Evolutionary conservation across 2,329 filamentous ascomycete genomes (phyloP), one percentile per base, ranked within the genome.

Genomic region (Tolypocladium paradoxum): DNA sequence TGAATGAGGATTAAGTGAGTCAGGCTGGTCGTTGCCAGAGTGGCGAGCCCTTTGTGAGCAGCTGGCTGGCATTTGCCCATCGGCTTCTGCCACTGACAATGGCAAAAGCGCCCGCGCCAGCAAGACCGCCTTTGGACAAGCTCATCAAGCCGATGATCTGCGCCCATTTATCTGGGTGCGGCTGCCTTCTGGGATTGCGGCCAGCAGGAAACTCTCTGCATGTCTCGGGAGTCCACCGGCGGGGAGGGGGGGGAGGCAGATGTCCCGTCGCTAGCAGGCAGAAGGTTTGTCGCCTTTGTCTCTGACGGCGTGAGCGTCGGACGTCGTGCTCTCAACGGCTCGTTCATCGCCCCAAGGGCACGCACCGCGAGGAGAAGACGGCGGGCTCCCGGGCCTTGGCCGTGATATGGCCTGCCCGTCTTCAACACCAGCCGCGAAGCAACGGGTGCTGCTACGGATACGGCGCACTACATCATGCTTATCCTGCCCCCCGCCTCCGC

Each of bases 221-320:
- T 64, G 58, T 62, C 61, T 65, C 58, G 58, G 57, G 57, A 59
- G 43, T 58, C 51, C 55, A 53, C 58, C 55, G 55, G n/a, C n/a
- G n/a, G n/a, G n/a, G n/a, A n/a, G n/a, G n/a, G n/a, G n/a, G n/a
- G n/a, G n/a, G n/a, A n/a, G n/a, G n/a, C n/a, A n/a, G n/a, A n/a
- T n/a, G n/a, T n/a, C n/a, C n/a, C n/a, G 29, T 38, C 22, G 45
- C 51, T 34, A 20, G 45, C 48, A 36, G 53, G 46, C 31, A 29
- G 50, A 55, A 56, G 56, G 51, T 55, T 57, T 51, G 31, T 38
- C 36, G 31, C 38, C 50, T 46, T 27, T 51, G 36, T 46, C 49
- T 24, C 46, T 45, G 20, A 18, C 24, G 20, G 20, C 38, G 40
- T 35, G 38, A 14, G 50, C 24, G 22, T 43, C 35, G 6, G 16